These are phyloP conservation scores for Zymoseptoria crescenta DNA, from an alignment of 2,329 filamentous ascomycete species.

Conservation along the genomic window DNA sequence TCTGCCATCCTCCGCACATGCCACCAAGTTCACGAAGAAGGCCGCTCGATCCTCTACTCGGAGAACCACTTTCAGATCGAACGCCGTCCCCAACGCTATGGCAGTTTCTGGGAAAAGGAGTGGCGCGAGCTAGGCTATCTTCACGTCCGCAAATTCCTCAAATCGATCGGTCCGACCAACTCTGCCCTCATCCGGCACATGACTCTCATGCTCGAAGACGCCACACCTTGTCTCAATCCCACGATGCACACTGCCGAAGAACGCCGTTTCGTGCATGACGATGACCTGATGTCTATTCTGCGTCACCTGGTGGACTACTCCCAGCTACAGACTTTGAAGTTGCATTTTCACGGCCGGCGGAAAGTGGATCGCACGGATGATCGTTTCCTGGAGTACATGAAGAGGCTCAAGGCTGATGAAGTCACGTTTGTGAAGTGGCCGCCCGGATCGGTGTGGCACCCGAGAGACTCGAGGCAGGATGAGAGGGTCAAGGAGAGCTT, in stretches of 20 bases:
- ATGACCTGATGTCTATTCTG: conserved; percentile 39
- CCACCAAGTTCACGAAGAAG: conserved; percentile 38
- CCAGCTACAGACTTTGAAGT: conserved; percentile 35
- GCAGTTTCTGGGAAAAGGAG: conserved; percentile 35
- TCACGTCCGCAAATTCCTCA: conserved; percentile 37
- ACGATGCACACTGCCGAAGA: conserved; percentile 33
- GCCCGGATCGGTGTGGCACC: conserved; percentile 17
- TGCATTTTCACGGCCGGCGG: conserved; percentile 38
- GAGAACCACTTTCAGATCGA: conserved; percentile 43
- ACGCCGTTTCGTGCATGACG: conserved; percentile 43
- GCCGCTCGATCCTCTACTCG: conserved; percentile 42
- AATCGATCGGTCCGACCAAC: conserved; percentile 42
- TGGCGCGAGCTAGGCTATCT: conserved; percentile 29
- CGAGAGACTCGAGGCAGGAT: conserved; percentile 29
- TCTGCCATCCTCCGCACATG: conserved; percentile 41
- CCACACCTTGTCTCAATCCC: conserved; percentile 34
- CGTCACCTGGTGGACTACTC: conserved; percentile 35
- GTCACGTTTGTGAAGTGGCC: conserved; percentile 29
- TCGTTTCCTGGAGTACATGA: conserved; percentile 39
- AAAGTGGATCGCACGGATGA: conserved; percentile 28
- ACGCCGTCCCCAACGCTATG: conserved; percentile 28
- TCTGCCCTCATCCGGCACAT: conserved; percentile 40
- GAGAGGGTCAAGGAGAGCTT: conserved; percentile 26
- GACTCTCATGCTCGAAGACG: conserved; percentile 40
- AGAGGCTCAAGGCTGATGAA: conserved; percentile 38